Conservation (phyloP, 2,329 filamentous ascomycete species). For the Colletotrichum higginsianum region DNA sequence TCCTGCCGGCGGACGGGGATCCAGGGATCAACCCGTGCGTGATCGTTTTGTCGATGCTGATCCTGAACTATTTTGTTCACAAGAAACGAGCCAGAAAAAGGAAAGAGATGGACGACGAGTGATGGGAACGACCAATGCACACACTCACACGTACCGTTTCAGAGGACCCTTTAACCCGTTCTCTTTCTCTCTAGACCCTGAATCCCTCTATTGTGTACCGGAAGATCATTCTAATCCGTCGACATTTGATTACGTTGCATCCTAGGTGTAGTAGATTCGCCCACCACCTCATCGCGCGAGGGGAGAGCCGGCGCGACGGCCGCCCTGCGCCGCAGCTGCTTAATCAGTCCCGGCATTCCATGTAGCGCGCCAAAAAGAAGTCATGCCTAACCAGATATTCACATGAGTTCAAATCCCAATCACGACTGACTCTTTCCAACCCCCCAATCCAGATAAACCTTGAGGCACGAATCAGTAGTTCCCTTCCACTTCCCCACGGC, state of each 20-base stretch:
- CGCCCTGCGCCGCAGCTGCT: neutral
- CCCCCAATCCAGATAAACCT: neutral
- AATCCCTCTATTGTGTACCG: neutral
- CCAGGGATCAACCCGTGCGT: slow-evolving; percentile 34
- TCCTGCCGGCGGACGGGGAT: neutral
- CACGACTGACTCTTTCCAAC: neutral
- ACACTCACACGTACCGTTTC: neutral
- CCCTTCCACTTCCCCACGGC: neutral
- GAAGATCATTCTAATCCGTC: slow-evolving; percentile 3
- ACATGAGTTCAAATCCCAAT: neutral
- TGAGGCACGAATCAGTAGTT: neutral
- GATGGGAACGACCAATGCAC: neutral
- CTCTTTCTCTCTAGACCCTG: neutral
- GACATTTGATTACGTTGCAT: neutral
- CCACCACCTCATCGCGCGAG: neutral
- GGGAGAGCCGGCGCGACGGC: neutral
- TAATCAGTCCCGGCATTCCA: neutral
- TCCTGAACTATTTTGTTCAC: slow-evolving; percentile 3
- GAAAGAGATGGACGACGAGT: neutral
- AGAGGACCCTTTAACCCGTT: neutral
- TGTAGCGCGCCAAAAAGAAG: neutral
- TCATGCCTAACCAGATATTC: neutral
- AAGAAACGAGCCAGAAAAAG: slow-evolving; percentile 1
- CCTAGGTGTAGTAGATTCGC: neutral
- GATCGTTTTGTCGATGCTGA: slow-evolving; percentile 9